Conservation (phyloP, 208 protist genomes). For the Trypanosoma vivax region DNA sequence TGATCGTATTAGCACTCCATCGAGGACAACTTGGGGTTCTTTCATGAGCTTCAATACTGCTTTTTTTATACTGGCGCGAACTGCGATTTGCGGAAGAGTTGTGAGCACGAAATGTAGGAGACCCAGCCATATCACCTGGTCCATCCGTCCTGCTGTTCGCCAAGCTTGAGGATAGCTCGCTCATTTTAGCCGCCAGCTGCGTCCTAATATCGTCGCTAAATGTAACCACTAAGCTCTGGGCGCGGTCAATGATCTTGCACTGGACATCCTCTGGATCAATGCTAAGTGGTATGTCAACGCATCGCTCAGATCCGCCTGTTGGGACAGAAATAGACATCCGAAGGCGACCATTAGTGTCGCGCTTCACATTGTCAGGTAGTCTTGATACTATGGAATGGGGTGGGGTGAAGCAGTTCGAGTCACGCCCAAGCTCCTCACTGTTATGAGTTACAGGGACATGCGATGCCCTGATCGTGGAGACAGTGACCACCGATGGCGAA, state of each 20-base stretch:
- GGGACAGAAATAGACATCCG: constrained; percentile 67
- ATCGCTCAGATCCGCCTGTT: constrained; percentile 33
- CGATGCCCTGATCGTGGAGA: background rate
- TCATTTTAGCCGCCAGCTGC: constrained; percentile 58
- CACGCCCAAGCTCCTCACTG: constrained; percentile 5
- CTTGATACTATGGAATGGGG: background rate
- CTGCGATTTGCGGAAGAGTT: background rate
- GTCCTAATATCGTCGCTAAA: constrained; percentile 58
- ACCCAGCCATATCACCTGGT: background rate
- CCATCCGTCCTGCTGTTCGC: background rate
- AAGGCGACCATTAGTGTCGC: constrained; percentile 56
- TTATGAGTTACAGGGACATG: constrained; percentile 8
- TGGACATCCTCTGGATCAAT: constrained; percentile 72
- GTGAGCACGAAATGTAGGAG: background rate
- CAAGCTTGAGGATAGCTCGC: constrained; percentile 34
- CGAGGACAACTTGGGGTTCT: background rate
- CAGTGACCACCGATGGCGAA: constrained; percentile 5
- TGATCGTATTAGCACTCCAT: background rate
- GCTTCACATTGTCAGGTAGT: constrained; percentile 16
- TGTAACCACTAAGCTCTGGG: constrained; percentile 69
- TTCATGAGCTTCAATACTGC: no score
- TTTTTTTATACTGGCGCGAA: background rate
- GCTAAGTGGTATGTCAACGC: constrained; percentile 65
- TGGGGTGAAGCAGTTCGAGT: background rate
- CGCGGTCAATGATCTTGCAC: constrained; percentile 65